Evolutionary conservation across 202 grass and related monocot genomes (phyloP).

Genomic region (Musa balbisiana): DNA sequence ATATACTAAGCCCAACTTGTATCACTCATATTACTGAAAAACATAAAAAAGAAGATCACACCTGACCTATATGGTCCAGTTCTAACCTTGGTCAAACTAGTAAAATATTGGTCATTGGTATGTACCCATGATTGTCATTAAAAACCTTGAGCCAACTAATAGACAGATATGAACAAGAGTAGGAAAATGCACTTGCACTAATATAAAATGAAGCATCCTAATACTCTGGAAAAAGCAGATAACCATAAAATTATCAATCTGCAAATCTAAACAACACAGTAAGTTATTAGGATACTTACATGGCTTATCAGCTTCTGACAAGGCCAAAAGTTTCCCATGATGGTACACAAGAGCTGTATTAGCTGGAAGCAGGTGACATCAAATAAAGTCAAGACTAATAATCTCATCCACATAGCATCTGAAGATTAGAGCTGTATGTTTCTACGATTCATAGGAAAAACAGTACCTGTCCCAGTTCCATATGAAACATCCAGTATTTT

Average conservation of each 20-base stretch:
- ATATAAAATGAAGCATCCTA: background rate
- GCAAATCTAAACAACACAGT: conserved; percentile 1
- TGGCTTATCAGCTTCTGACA: conserved; percentile 83
- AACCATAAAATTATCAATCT: conserved; percentile 9
- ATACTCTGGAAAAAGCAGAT: background rate
- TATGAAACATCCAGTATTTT: conserved; percentile 78
- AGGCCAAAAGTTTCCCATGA: conserved; percentile 84
- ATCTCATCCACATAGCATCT: no score
- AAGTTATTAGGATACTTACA: conserved; percentile 48
- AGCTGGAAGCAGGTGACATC: conserved; percentile 30
- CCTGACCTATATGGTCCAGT: no score
- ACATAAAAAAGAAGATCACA: no score
- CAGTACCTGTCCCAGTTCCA: conserved; percentile 73
- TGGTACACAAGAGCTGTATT: conserved; percentile 96
- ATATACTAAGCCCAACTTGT: no score
- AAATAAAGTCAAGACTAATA: background rate
- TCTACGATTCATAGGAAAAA: background rate
- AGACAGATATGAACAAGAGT: no score
- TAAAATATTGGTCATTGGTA: no score
- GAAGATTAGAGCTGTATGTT: background rate
- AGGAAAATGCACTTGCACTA: background rate
- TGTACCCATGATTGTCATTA: no score
- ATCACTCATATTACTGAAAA: no score
- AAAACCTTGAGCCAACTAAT: no score
- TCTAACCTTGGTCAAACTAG: no score